phyloP scores from a whole-genome alignment of 106 monocot species.

The Phalaenopsis aphrodite region DNA sequence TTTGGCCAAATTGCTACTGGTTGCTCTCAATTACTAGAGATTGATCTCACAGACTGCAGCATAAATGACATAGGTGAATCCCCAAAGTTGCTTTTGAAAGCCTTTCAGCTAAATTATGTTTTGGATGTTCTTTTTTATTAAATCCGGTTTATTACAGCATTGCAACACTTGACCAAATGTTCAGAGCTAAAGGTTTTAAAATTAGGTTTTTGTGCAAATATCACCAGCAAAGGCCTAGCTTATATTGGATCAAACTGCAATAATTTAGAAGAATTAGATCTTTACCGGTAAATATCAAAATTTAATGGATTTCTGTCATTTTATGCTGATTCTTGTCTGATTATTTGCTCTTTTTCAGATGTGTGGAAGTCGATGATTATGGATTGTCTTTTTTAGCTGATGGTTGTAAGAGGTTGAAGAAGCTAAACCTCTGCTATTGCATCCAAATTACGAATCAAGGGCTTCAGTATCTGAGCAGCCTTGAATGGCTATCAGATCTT shows the following conservation, averaged over 20 bases:
- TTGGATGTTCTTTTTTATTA: background rate
- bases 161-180: slow-evolving; percentile 57
- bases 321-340: background rate
- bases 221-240: slow-evolving; percentile 54
- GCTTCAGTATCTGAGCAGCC: slow-evolving; percentile 36
- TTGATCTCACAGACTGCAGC: slow-evolving; percentile 86
- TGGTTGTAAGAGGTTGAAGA: slow-evolving; percentile 71
- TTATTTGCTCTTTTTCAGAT: slow-evolving; percentile 27
- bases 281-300: slow-evolving; percentile 59
- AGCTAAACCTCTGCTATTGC: slow-evolving; percentile 81
- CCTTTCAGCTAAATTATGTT: background rate
- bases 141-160: slow-evolving; percentile 29
- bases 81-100: background rate
- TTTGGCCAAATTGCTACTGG: slow-evolving; percentile 32
- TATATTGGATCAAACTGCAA: slow-evolving; percentile 55
- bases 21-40: slow-evolving; percentile 47
- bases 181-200: slow-evolving; percentile 53
- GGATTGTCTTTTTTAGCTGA: slow-evolving; percentile 41
- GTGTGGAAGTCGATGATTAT: slow-evolving; percentile 50
- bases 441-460: slow-evolving; percentile 59
- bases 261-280: slow-evolving; percentile 65
- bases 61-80: slow-evolving; percentile 50
- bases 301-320: background rate
- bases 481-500: slow-evolving; percentile 53
- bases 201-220: slow-evolving; percentile 56